Base-by-base conservation (phyloP, 805 yeast species). In the Myxozyma neotropica region DNA sequence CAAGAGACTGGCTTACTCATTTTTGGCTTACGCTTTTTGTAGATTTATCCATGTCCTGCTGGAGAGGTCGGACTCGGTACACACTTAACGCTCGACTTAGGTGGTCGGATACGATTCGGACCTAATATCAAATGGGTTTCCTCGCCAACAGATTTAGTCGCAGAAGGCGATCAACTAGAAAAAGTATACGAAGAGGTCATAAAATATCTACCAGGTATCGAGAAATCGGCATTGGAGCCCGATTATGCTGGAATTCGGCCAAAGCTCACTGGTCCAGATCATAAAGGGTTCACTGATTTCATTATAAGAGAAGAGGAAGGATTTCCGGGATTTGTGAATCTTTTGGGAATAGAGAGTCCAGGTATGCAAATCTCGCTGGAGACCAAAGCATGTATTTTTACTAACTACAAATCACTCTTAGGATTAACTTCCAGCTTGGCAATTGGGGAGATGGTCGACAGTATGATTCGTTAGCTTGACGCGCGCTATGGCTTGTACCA, bases 331-430 rank as follows among this genome's bases (percentile, higher is more conserved):
- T 91, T 89, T 68, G 80, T 90, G 29, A 91, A 89, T 65, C 75
- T 89, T 54, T 69, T 90, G 44, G 95, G 93, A 0, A 90, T 91
- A 13, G 97, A 91, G 71, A 87, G 94, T 68, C 97, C 97, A 0
- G 66, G 61, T 56, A 35, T 38, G 55, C 35, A 31, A 5, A 6
- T 27, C 24, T 26, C n/a, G n/a, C n/a, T n/a, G n/a, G n/a, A n/a
- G 47, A 4, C 10, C 19, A 24, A 12, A 24, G 36, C n/a, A 44
- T 45, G 24, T 43, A 24, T 27, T 13, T 26, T 3, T 3, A n/a
- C 4, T 38, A 38, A 5, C 17, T 38, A 7, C 12, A 38, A 1
- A 4, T 19, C 21, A 19, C 8, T 38, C n/a, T 38, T 23, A 56
- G 97, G 97, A 0, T 76, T 91, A 58, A 91, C 97, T 1, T 74